These are phyloP conservation scores for Camelina neglecta DNA, from an alignment of 345 rosid species.

Conservation along the genomic window DNA sequence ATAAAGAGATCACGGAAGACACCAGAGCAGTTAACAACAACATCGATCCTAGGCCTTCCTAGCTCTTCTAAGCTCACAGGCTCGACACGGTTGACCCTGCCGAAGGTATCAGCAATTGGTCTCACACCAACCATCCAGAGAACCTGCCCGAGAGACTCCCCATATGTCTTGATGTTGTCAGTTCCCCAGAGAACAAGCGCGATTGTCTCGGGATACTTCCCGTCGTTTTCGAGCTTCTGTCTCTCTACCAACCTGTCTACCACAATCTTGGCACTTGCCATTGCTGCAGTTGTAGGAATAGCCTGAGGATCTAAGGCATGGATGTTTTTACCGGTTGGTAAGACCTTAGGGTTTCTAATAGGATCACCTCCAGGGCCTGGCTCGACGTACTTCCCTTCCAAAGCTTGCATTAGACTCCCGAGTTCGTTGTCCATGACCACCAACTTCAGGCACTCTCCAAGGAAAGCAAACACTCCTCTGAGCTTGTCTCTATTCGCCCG, in stretches of 20 bases:
- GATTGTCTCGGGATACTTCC: constrained; percentile 91
- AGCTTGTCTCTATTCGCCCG: constrained; percentile 89
- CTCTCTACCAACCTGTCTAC: constrained; percentile 92
- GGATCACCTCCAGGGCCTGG: constrained; percentile 99
- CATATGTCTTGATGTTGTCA: constrained; percentile 96
- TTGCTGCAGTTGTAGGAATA: constrained; percentile 94
- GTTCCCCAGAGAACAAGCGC: constrained; percentile 99
- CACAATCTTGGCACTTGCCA: constrained; percentile 94
- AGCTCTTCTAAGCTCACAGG: constrained; percentile 92
- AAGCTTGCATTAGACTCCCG: constrained; percentile 90
- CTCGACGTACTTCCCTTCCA: constrained; percentile 92
- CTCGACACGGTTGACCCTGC: constrained; percentile 93
- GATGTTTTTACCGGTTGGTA: constrained; percentile 98
- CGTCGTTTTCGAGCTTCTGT: constrained; percentile 84
- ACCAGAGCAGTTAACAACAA: constrained; percentile 97
- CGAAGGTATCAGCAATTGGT: constrained; percentile 89
- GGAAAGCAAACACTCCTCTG: constrained; percentile 71
- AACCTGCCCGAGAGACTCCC: constrained; percentile 96
- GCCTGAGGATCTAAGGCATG: constrained; percentile 98
- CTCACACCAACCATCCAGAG: constrained; percentile 98
- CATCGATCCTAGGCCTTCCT: constrained; percentile 98
- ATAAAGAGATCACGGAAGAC: constrained; percentile 97
- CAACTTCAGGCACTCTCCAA: constrained; percentile 87
- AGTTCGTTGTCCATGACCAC: constrained; percentile 94
- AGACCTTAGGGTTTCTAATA: constrained; percentile 93